Evolutionary conservation across 1,284 basidiomycete genomes (phyloP).

Genomic region (Wallemia mellicola): DNA sequence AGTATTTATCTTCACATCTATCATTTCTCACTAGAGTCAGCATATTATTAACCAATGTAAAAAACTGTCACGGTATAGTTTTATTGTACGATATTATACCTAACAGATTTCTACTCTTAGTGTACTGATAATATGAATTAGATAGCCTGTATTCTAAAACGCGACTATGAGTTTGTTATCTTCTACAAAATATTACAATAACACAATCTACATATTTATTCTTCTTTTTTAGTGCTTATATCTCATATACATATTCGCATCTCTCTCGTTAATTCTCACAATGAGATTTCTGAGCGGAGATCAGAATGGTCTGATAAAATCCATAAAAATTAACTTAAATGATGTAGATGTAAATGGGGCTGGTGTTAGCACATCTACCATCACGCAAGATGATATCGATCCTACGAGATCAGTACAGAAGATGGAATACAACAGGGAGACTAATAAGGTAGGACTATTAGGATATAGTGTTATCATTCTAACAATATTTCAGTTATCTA

Average conservation of each 20-base stretch:
- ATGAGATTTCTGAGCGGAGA: background rate
- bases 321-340: conserved; percentile 2
- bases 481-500: background rate
- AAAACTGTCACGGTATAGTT: too few species aligned
- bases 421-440: background rate
- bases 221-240: background rate
- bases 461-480: too few species aligned
- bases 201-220: background rate
- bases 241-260: background rate
- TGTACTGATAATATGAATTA: too few species aligned
- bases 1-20: too few species aligned
- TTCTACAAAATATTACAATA: too few species aligned
- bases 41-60: too few species aligned
- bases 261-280: background rate
- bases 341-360: background rate
- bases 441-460: background rate
- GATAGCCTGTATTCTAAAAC: too few species aligned
- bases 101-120: too few species aligned
- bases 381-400: background rate
- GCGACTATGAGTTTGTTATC: too few species aligned
- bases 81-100: too few species aligned
- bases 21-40: too few species aligned
- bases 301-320: background rate
- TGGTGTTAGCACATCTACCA: background rate
- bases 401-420: background rate